Base-by-base conservation (phyloP, 1,139 yeast species). In the Saccharomyces pastorianus region DNA sequence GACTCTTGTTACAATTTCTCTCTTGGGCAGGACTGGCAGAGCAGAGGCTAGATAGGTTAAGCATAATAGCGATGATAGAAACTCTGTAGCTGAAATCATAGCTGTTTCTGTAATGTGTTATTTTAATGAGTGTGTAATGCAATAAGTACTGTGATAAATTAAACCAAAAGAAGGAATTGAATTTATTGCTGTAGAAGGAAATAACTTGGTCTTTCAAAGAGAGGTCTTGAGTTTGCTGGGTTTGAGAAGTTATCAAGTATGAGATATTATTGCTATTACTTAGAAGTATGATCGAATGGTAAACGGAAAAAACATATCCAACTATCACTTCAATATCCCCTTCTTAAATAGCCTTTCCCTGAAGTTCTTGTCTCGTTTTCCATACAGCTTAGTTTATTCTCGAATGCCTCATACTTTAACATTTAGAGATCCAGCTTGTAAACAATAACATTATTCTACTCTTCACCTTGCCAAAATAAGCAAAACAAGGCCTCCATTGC, bases 1-100 rank as follows among this genome's bases (percentile, higher is more conserved):
- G 48, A 74, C 71, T 64, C 86, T 76, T 9, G 90, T 84, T 54
- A 84, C 74, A 27, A 81, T 62, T 47, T 67, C 71, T 34, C 71
- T 66, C 48, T 66, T 68, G 11, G 59, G 58, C 72, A 77, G 54
- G n/a, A 64, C 46, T 11, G 70, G 70, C 17, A 65, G 53, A 47
- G 65, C 65, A 31, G 44, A 38, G 26, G 26, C n/a, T 9, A 53
- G 47, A 34, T 60, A 51, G 17, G 50, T 23, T 17, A 57, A 34
- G 34, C 42, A 38, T 27, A 55, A 23, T 11, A 56, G 38, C 20
- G 53, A 29, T 23, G 51, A 42, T 14, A 49, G 42, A 27, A 50
- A 31, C 6, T 13, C 6, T 31, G 23, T 29, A 0, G 29, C 3
- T 23, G 38, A 28, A 29, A 50, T 38, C 44, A 29, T 20, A 6